Percentiles rank a stretch among this genome's conserved stretches.
Conservation (phyloP, 768 basidiomycete genomes). For the Termitomyces sp. region DNA sequence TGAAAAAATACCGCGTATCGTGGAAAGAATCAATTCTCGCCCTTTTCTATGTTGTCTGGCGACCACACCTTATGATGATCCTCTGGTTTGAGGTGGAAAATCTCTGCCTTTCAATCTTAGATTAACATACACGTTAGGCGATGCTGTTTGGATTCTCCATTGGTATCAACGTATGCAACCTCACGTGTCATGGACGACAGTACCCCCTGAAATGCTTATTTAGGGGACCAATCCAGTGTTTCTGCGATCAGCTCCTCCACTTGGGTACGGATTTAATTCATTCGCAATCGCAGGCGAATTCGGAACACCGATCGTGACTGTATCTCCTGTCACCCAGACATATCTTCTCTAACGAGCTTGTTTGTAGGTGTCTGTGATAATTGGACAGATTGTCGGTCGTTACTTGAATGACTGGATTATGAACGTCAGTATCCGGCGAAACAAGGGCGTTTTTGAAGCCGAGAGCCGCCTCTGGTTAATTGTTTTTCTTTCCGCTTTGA, state of each 20-base stretch:
- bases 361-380: constrained; percentile 26
- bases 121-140: constrained; percentile 5
- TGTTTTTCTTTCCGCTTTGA: neutral
- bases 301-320: constrained; percentile 31
- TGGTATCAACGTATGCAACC: constrained; percentile 28
- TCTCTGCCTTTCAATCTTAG: neutral
- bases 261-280: constrained; percentile 32
- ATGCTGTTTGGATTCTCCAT: constrained; percentile 28
- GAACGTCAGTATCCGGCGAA: constrained; percentile 24
- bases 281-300: constrained; percentile 35
- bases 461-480: constrained; percentile 46
- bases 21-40: constrained; percentile 31
- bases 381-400: constrained; percentile 32
- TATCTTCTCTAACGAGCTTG: neutral
- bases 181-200: neutral
- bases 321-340: neutral
- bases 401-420: constrained; percentile 33
- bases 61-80: constrained; percentile 39
- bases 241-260: constrained; percentile 19
- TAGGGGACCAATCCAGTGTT: constrained; percentile 29
- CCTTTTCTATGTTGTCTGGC: constrained; percentile 38
- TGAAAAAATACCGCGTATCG: constrained; percentile 33
- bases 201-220: constrained; percentile 17
- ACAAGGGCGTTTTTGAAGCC: constrained; percentile 36
- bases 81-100: constrained; percentile 33